These are phyloP conservation scores for Aspergillus transmontanensis DNA, from an alignment of 2,329 filamentous ascomycete species.

Conservation along the genomic window DNA sequence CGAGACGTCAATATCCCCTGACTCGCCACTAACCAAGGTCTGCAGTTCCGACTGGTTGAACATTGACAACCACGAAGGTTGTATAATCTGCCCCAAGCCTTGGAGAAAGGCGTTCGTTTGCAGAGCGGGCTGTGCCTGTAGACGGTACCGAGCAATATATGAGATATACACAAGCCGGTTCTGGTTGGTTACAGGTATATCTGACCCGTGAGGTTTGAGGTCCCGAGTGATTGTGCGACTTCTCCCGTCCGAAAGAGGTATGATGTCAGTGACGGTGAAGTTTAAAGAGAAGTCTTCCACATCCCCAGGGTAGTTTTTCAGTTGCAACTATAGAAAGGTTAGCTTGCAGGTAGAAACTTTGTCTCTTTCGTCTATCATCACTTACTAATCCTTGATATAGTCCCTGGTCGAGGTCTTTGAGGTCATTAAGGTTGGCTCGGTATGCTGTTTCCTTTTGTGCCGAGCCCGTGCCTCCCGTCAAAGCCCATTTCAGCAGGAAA, in stretches of 20 bases:
- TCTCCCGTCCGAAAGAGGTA: constrained; percentile 55
- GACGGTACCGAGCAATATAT: constrained; percentile 82
- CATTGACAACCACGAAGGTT: constrained; percentile 93
- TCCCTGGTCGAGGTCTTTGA: constrained; percentile 86
- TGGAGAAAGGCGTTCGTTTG: constrained; percentile 87
- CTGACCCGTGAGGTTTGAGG: constrained; percentile 74
- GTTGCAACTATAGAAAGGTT: constrained; percentile 47
- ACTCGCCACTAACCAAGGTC: constrained; percentile 87
- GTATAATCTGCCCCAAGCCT: constrained; percentile 84
- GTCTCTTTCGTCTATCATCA: constrained; percentile 6
- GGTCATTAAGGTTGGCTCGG: constrained; percentile 90
- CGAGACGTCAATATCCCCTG: constrained; percentile 79
- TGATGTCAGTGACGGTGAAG: constrained; percentile 81
- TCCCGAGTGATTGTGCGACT: constrained; percentile 70
- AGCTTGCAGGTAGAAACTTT: constrained; percentile 5
- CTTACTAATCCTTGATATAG: constrained; percentile 81
- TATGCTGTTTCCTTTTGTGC: constrained; percentile 72
- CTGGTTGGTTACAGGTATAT: constrained; percentile 81
- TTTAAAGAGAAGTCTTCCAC: constrained; percentile 80
- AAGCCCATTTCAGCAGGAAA: constrained; percentile 93
- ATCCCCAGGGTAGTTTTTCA: constrained; percentile 85
- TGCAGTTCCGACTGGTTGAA: constrained; percentile 97
- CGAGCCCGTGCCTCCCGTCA: constrained; percentile 66
- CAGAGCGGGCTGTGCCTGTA: constrained; percentile 75
- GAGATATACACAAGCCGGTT: constrained; percentile 95